These are phyloP conservation scores for Fomitiporia mediterranea DNA, from an alignment of 1,284 basidiomycete genomes.

Conservation along the genomic window DNA sequence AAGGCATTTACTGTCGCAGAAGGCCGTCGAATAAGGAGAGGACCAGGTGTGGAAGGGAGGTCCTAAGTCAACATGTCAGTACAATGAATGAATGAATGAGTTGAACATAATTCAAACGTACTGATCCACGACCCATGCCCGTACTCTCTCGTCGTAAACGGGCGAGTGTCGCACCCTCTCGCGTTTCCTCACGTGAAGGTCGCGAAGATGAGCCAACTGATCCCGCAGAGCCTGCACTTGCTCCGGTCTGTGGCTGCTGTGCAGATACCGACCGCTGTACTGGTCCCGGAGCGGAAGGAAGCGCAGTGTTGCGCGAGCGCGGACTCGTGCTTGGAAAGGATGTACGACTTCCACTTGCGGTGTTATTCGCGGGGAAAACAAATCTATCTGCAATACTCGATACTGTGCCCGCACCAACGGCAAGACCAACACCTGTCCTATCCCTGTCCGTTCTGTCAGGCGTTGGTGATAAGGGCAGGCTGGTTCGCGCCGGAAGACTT, in stretches of 20 bases:
- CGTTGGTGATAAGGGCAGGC: conserved; percentile 40
- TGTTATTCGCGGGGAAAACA: conserved; percentile 37
- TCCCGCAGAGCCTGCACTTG: conserved; percentile 29
- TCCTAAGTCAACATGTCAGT: conserved; percentile 22
- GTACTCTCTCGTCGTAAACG: conserved; percentile 41
- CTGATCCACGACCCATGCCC: conserved; percentile 32
- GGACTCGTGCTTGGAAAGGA: conserved; percentile 26
- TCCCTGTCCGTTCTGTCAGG: conserved; percentile 18
- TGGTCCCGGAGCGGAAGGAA: conserved; percentile 31
- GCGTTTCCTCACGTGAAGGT: conserved; percentile 37
- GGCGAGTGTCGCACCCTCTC: conserved; percentile 29
- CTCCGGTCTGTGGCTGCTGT: conserved; percentile 9
- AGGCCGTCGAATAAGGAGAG: conserved; percentile 50
- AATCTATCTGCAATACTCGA: conserved; percentile 50
- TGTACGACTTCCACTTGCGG: conserved; percentile 11
- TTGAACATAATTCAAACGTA: conserved; percentile 23
- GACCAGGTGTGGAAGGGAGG: conserved; percentile 38
- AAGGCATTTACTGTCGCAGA: conserved; percentile 55
- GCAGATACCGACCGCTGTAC: conserved; percentile 16
- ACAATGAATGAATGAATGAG: neutral
- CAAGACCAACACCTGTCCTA: conserved; percentile 4
- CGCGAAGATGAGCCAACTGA: conserved; percentile 34
- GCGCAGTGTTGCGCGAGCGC: conserved; percentile 33
- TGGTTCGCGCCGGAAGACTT: conserved; percentile 40
- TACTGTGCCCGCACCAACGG: conserved; percentile 1